phyloP scores from a whole-genome alignment of 75 land plant genomes.

The Selaginella tamariscina region DNA sequence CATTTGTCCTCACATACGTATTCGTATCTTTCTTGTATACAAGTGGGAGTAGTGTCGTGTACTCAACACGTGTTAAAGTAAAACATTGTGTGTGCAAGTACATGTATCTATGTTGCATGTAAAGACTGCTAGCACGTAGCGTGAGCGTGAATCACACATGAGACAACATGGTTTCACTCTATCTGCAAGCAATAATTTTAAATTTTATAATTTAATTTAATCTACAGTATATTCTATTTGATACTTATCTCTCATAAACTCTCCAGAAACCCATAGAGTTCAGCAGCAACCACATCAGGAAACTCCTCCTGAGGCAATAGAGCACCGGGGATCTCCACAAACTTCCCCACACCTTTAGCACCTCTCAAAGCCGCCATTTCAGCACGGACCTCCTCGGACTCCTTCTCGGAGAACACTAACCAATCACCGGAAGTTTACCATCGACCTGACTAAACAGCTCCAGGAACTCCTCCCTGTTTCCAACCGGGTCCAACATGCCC shows the following conservation, averaged over 20 bases:
- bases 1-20: too few relatives aligned
- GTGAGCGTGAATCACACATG: too few relatives aligned
- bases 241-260: background rate
- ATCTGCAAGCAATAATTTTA: too few relatives aligned
- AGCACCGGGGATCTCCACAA: conserved; percentile 68
- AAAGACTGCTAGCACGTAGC: background rate
- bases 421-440: conserved; percentile 49
- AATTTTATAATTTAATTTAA: too few relatives aligned
- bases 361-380: conserved; percentile 87
- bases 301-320: conserved; percentile 91
- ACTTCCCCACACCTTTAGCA: conserved; percentile 76
- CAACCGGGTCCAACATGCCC: conserved; percentile 76
- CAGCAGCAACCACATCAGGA: conserved; percentile 49
- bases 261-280: conserved; percentile 19
- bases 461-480: conserved; percentile 68
- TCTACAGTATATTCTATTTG: too few relatives aligned
- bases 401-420: conserved; percentile 43
- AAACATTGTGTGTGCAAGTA: too few relatives aligned
- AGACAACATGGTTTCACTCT: too few relatives aligned
- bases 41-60: background rate
- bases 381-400: conserved; percentile 82
- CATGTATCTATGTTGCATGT: background rate
- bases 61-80: background rate
- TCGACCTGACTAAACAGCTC: conserved; percentile 53
- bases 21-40: too few relatives aligned